A percentile compares a stretch with the other conserved stretches of the same genome.
These are phyloP conservation scores for Rhodotorula babjevae DNA, from an alignment of 768 basidiomycete genomes.

Conservation along the genomic window DNA sequence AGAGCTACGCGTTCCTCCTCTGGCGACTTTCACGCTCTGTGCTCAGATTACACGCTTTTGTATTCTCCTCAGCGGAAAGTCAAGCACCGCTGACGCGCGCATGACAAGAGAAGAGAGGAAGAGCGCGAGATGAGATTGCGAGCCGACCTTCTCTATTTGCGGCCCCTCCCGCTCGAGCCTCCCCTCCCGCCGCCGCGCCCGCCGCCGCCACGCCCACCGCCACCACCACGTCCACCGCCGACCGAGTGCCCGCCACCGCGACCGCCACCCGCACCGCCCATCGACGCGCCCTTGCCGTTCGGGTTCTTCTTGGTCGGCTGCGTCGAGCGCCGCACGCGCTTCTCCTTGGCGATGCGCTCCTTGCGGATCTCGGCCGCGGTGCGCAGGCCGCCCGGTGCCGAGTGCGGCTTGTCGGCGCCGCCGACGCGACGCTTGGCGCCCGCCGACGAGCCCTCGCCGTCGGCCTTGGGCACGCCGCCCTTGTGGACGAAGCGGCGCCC, in stretches of 20 bases:
- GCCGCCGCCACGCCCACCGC: too few relatives aligned
- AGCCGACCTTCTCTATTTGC: background rate
- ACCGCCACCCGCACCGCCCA: background rate
- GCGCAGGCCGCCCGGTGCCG: constrained; percentile 68
- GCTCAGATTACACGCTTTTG: too few relatives aligned
- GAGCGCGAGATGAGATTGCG: background rate
- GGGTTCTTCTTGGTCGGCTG: background rate
- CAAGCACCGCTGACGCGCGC: too few relatives aligned
- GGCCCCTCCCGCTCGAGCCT: too few relatives aligned
- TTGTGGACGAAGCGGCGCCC: constrained; percentile 65
- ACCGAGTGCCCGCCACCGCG: background rate
- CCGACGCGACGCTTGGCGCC: constrained; percentile 66
- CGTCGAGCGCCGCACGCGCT: constrained; percentile 45
- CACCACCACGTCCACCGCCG: too few relatives aligned
- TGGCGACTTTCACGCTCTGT: too few relatives aligned
- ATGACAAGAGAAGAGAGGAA: background rate
- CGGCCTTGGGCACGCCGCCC: constrained; percentile 60
- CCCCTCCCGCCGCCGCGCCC: too few relatives aligned
- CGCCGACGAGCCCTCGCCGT: constrained; percentile 60
- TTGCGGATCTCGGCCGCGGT: constrained; percentile 81
- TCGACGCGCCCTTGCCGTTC: constrained; percentile 1
- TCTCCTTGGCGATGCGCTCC: constrained; percentile 61
- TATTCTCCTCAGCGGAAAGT: too few relatives aligned
- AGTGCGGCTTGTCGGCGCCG: constrained; percentile 62
- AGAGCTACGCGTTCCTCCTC: too few relatives aligned